phyloP scores from a whole-genome alignment of 768 basidiomycete species.

The Hygrocybe punicea region DNA sequence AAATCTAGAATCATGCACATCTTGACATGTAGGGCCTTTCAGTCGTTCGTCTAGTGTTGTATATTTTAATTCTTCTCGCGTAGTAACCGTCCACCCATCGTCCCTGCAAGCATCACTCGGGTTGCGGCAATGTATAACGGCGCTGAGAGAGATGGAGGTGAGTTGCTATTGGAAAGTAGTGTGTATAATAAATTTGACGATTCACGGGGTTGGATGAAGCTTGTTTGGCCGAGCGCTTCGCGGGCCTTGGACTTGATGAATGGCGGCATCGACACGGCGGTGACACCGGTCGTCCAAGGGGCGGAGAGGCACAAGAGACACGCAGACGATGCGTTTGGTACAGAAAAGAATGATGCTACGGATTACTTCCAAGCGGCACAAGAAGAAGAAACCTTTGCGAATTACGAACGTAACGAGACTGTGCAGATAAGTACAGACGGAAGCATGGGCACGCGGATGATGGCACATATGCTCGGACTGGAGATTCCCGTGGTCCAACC shows the following conservation, averaged over 20 bases:
- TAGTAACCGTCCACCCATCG: slow-evolving; percentile 70
- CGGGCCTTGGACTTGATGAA: slow-evolving; percentile 65
- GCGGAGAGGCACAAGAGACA: slow-evolving; percentile 53
- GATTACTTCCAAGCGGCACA: slow-evolving; percentile 41
- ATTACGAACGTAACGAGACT: slow-evolving; percentile 23
- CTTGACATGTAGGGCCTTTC: neutral
- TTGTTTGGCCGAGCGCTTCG: slow-evolving; percentile 67
- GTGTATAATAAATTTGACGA: slow-evolving; percentile 14
- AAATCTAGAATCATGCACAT: too few relatives aligned
- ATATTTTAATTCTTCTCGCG: slow-evolving; percentile 13
- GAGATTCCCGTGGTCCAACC: slow-evolving; percentile 64
- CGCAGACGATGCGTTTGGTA: slow-evolving; percentile 62
- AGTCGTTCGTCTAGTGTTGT: slow-evolving; percentile 9
- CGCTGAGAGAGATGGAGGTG: slow-evolving; percentile 68
- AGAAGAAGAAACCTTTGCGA: slow-evolving; percentile 23
- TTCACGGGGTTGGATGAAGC: slow-evolving; percentile 44
- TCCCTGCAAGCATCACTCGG: slow-evolving; percentile 67
- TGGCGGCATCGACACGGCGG: slow-evolving; percentile 48
- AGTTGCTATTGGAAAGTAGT: slow-evolving; percentile 16
- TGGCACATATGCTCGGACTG: slow-evolving; percentile 70
- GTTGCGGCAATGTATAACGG: slow-evolving; percentile 59
- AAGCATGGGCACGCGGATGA: slow-evolving; percentile 59
- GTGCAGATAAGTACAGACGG: slow-evolving; percentile 44
- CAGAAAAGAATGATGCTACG: slow-evolving; percentile 47
- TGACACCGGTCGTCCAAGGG: slow-evolving; percentile 35